Base-by-base conservation (phyloP, 2,329 filamentous ascomycete species). In the Ascochyta lentis region DNA sequence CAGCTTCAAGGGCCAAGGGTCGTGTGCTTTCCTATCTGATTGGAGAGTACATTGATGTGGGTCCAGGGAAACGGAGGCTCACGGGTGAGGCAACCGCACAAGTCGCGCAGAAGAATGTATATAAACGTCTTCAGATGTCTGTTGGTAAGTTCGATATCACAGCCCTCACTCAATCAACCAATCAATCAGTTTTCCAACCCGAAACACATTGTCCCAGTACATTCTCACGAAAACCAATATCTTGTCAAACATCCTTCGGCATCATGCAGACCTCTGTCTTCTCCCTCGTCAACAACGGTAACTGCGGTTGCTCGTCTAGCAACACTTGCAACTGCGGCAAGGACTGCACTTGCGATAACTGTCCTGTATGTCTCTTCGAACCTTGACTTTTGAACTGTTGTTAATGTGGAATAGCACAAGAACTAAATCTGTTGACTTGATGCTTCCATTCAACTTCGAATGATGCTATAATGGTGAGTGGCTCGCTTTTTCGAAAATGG, bases 41-140 rank as follows among this genome's bases (percentile, higher is more conserved):
- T 27, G 34, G 38, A 31, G 31, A 19, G 19, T 19, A 19, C 19
- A 19, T 19, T 29, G 38, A 41, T 31, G 35, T 39, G 34, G 41
- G 34, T 37, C 27, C 16, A 23, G 42, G 49, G 9, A 27, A 27
- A 26, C 9, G 33, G 4, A 35, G 10, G 9, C 15, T 31, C 29
- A 29, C 10, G 7, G 23, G 26, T 37, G 50, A 33, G 29, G 37
- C 53, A 13, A 49, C 49, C 58, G 60, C 60, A 59, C 53, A 66
- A 65, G 58, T 61, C 57, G 64, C 64, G 62, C 62, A 66, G 46
- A 31, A n/a, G 15, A 6, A 33, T 57, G 35, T 57, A 61, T 66
- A 65, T 58, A 35, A 50, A 16, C 19, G 10, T 7, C 35, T 13
- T 22, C 23, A 19, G 33, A 26, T 9, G n/a, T 15, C 12, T 10